A percentile compares a stretch with the other conserved stretches of the same genome.
Conservation (phyloP, 129 eudicot species). For the Logfia minima region DNA sequence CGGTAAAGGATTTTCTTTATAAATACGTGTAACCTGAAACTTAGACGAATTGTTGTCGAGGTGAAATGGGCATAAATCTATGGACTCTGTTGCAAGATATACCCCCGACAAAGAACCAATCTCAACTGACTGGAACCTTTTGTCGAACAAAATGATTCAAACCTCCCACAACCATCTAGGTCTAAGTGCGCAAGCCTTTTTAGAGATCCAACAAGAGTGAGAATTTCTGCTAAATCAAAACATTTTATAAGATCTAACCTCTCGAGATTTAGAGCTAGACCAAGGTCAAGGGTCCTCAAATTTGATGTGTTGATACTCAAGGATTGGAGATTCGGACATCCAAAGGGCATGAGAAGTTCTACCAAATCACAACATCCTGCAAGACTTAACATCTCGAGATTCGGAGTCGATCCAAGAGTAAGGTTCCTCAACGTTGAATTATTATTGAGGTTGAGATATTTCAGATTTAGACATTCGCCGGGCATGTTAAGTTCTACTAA, state of each 20-base stretch:
- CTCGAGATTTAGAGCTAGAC: not conserved
- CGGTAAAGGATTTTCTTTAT: not conserved
- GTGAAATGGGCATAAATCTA: slow-evolving; percentile 7
- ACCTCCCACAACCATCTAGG: not conserved
- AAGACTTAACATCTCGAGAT: too few relatives aligned
- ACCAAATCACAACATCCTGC: too few relatives aligned
- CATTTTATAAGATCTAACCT: not conserved
- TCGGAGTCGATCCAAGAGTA: too few relatives aligned
- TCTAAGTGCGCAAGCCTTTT: not conserved
- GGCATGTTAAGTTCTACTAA: too few relatives aligned
- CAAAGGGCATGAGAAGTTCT: too few relatives aligned
- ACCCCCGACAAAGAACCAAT: not conserved
- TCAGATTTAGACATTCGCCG: too few relatives aligned
- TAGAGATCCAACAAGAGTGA: not conserved
- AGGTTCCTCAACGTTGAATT: too few relatives aligned
- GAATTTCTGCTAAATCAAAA: too few relatives aligned
- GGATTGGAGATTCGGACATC: too few relatives aligned
- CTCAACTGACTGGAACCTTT: not conserved
- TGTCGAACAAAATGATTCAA: not conserved
- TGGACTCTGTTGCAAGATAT: not conserved
- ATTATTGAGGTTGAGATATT: too few relatives aligned
- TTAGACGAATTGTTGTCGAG: not conserved
- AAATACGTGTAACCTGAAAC: not conserved
- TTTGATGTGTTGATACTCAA: not conserved
- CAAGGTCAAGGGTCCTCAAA: not conserved